Evolutionary conservation across 2,329 filamentous ascomycete genomes (phyloP).

Genomic region (Leptographium wingfieldii): DNA sequence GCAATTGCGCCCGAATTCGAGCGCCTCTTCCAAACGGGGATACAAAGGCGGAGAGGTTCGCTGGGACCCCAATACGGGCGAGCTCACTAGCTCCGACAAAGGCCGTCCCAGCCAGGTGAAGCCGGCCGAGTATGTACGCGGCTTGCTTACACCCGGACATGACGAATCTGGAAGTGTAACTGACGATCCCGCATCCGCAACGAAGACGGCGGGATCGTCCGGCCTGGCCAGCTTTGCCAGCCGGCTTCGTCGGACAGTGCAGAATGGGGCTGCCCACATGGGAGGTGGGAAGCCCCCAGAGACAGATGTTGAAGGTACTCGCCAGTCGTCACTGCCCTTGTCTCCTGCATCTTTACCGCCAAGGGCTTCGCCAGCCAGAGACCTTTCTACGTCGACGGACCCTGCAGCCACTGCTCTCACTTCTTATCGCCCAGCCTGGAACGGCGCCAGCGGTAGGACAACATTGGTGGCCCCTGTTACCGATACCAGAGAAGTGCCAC

Average conservation of each 20-base stretch:
- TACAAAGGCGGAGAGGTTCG: slow-evolving; percentile 28
- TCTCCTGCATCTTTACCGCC: background rate
- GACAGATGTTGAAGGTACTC: background rate
- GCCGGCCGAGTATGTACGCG: slow-evolving; percentile 35
- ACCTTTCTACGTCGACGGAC: slow-evolving; percentile 11
- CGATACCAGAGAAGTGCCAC: slow-evolving; percentile 43
- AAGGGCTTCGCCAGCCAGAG: background rate
- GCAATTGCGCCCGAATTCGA: slow-evolving; percentile 11
- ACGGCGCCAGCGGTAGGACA: slow-evolving; percentile 57
- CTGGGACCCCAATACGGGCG: slow-evolving; percentile 57
- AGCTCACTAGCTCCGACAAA: slow-evolving; percentile 43
- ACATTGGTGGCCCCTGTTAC: slow-evolving; percentile 51
- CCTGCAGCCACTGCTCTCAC: slow-evolving; percentile 23
- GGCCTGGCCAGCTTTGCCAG: slow-evolving; percentile 28
- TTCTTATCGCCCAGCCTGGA: slow-evolving; percentile 48
- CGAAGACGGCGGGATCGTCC: slow-evolving; percentile 12
- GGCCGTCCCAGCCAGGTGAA: slow-evolving; percentile 45
- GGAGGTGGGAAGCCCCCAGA: background rate
- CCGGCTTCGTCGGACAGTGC: slow-evolving; percentile 29
- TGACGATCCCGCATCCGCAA: too few species aligned
- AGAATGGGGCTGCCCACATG: slow-evolving; percentile 8
- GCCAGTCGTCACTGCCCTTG: background rate
- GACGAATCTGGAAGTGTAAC: slow-evolving; percentile 5
- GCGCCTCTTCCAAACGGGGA: slow-evolving; percentile 7
- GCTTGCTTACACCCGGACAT: slow-evolving; percentile 19